Conservation (phyloP, 768 basidiomycete genomes). For the Mycena alexandri region DNA sequence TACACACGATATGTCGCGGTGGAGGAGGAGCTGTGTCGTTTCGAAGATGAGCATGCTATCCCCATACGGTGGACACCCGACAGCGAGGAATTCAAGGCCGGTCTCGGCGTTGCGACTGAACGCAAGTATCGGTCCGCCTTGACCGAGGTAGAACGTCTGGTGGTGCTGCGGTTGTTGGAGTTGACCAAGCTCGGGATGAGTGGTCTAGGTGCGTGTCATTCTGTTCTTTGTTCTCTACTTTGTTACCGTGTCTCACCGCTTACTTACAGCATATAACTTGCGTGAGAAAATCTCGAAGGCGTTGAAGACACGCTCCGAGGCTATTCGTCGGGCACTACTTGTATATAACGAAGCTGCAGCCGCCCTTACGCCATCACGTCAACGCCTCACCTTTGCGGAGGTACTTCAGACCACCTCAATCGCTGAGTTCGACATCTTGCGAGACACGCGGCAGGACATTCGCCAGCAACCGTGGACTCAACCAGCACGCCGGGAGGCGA, state of each 20-base stretch:
- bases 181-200: slow-evolving; percentile 25
- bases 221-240: background rate
- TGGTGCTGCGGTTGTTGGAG: slow-evolving; percentile 10
- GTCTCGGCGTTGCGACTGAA: background rate
- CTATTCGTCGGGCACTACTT: slow-evolving; percentile 1
- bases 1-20: slow-evolving; percentile 8
- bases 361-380: background rate
- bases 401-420: background rate
- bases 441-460: background rate
- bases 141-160: slow-evolving; percentile 15
- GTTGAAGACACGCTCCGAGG: slow-evolving; percentile 4
- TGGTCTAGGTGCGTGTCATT: slow-evolving; percentile 15
- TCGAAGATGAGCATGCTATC: slow-evolving; percentile 16
- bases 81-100: slow-evolving; percentile 10
- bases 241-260: background rate
- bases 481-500: slow-evolving; percentile 2
- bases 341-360: slow-evolving; percentile 8
- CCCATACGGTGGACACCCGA: slow-evolving; percentile 8
- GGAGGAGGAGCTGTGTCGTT: slow-evolving; percentile 6
- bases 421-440: slow-evolving; percentile 6
- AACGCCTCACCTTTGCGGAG: background rate
- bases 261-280: slow-evolving; percentile 6
- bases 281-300: slow-evolving; percentile 22
- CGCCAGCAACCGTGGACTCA: slow-evolving; percentile 1
- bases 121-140: slow-evolving; percentile 1